Percentiles rank a stretch among this genome's conserved stretches.
Evolutionary conservation across 176 grass and related monocot genomes (phyloP).

Genomic region (Triticum timopheevii): DNA sequence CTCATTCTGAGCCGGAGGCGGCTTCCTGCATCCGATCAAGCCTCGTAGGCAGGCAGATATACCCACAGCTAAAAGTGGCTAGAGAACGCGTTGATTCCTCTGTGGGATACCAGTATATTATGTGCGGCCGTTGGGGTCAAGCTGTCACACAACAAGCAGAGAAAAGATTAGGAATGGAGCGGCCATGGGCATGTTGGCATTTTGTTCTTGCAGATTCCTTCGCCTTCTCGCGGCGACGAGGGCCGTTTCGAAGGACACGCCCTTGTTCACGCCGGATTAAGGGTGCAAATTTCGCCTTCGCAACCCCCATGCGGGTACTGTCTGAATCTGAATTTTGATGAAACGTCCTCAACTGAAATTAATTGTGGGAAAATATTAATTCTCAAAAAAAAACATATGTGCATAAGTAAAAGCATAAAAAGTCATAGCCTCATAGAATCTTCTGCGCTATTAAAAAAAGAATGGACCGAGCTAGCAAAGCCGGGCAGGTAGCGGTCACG

Average conservation of each 20-base stretch:
- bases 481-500: slow-evolving; percentile 2
- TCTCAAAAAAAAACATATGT: no score
- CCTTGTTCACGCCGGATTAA: background rate
- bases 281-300: slow-evolving; percentile 25
- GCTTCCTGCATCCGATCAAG: background rate
- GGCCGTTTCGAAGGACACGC: background rate
- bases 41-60: slow-evolving; percentile 4
- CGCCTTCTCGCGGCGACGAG: slow-evolving; percentile 18
- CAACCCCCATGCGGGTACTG: background rate
- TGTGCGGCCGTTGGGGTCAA: background rate
- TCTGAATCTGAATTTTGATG: no score
- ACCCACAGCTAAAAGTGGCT: background rate
- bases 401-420: no score
- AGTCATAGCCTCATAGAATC: no score
- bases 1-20: background rate
- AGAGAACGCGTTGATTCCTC: background rate
- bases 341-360: no score
- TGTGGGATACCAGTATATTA: slow-evolving; percentile 20
- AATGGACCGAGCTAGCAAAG: background rate
- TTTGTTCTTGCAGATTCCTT: slow-evolving; percentile 33
- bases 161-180: slow-evolving; percentile 5
- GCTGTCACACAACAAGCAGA: background rate
- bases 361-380: no score
- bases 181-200: slow-evolving; percentile 11
- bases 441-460: background rate